Percentiles rank a stretch among this genome's conserved stretches.
These are phyloP conservation scores for Boletus pseudo-olivaceus DNA, from an alignment of 768 basidiomycete genomes.

Conservation along the genomic window DNA sequence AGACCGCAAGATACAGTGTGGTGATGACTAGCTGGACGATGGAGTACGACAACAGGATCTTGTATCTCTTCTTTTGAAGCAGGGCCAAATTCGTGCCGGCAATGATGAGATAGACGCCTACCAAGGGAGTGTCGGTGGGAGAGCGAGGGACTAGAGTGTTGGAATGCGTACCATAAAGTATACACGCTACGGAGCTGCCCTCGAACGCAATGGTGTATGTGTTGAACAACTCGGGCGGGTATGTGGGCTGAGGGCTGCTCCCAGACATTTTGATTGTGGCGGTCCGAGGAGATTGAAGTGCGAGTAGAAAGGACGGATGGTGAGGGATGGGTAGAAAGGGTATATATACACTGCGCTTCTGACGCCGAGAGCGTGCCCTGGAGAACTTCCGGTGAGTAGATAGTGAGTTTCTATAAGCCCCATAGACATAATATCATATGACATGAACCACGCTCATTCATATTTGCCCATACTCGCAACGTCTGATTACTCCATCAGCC, in stretches of 20 bases:
- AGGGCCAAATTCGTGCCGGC: conserved; percentile 9
- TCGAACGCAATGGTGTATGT: conserved; percentile 22
- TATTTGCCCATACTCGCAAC: not conserved
- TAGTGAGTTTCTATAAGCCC: not conserved
- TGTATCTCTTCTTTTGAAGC: conserved; percentile 15
- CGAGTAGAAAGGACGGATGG: not conserved
- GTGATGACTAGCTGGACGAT: conserved; percentile 17
- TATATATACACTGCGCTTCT: conserved; percentile 4
- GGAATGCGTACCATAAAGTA: conserved; percentile 16
- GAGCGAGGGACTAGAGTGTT: no score
- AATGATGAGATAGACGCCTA: conserved; percentile 18
- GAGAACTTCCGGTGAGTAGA: not conserved
- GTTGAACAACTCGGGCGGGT: conserved; percentile 9
- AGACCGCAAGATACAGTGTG: conserved; percentile 17
- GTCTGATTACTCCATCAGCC: not conserved
- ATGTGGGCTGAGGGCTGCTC: conserved; percentile 4
- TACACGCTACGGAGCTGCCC: conserved; percentile 16
- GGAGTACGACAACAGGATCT: conserved; percentile 11
- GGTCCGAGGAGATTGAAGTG: not conserved
- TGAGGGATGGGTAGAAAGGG: not conserved
- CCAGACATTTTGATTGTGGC: conserved; percentile 12
- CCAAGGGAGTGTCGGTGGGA: not conserved
- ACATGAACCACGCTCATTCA: not conserved
- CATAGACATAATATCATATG: not conserved
- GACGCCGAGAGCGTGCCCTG: conserved; percentile 1